Percentiles rank a stretch among this genome's conserved stretches.
Evolutionary conservation across 768 basidiomycete species (phyloP).

Genomic region (Kwoniella dendrophila): DNA sequence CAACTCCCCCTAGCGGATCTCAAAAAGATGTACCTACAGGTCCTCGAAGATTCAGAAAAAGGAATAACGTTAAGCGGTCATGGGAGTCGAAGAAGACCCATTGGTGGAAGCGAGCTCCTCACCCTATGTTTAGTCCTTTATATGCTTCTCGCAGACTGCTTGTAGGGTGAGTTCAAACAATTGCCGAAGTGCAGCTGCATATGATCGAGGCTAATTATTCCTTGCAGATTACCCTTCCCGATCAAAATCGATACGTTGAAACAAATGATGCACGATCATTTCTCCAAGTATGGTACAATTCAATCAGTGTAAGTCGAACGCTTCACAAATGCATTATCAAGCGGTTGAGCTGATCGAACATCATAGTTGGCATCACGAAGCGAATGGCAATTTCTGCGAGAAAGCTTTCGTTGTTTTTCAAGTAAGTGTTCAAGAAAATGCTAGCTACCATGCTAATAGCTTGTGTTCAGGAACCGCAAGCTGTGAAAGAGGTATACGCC

Average conservation of each 20-base stretch:
- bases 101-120: conserved; percentile 27
- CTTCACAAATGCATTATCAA: not conserved
- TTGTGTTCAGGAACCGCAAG: conserved; percentile 24
- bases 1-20: conserved; percentile 1
- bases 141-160: conserved; percentile 30
- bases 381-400: conserved; percentile 22
- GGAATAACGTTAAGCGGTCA: not conserved
- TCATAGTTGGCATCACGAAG: conserved; percentile 26
- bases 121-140: conserved; percentile 31
- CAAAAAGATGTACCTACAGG: not conserved
- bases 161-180: conserved; percentile 19
- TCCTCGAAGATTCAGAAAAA: not conserved
- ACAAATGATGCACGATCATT: conserved; percentile 27
- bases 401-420: conserved; percentile 35
- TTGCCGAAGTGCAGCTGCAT: not conserved
- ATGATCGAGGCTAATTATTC: conserved; percentile 1
- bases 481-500: conserved; percentile 20
- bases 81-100: not conserved
- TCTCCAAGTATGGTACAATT: conserved; percentile 28
- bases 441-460: not conserved
- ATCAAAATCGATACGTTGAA: conserved; percentile 15
- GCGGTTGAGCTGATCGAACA: conserved; percentile 5
- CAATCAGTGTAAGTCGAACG: conserved; percentile 22
- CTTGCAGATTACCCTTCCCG: conserved; percentile 31
- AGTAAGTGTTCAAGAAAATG: conserved; percentile 18